Percentiles rank a stretch among this genome's conserved stretches.
Evolutionary conservation across 1,284 basidiomycete species (phyloP).

Genomic region (Tilletia setariae): DNA sequence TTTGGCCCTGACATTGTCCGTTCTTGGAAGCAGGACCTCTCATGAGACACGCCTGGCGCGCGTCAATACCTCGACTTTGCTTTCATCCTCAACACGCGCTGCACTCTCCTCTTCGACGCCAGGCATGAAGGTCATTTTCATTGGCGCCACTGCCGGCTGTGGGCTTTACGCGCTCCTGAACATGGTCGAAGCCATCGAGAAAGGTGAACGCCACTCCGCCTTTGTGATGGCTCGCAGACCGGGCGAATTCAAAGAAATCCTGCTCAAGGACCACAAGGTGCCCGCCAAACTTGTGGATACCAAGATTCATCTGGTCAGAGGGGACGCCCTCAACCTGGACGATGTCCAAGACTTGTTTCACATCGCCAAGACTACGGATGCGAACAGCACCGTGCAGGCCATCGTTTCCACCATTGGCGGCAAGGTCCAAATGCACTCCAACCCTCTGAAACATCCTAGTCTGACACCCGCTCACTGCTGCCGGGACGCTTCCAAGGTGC

Average conservation of each 20-base stretch:
- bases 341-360: neutral
- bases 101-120: too few species aligned
- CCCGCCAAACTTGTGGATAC: neutral
- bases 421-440: neutral
- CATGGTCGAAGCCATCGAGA: neutral
- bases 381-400: neutral
- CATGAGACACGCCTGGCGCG: too few species aligned
- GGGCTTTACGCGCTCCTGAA: neutral
- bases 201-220: neutral
- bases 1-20: too few species aligned
- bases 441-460: neutral
- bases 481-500: neutral
- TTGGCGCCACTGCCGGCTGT: neutral
- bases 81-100: too few species aligned
- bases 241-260: neutral
- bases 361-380: neutral
- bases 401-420: neutral
- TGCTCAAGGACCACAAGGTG: neutral
- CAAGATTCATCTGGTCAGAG: neutral
- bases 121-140: constrained; percentile 2
- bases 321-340: neutral
- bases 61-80: too few species aligned
- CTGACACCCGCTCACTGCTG: neutral
- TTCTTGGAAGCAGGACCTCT: too few species aligned
- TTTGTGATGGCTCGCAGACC: neutral